phyloP scores from a whole-genome alignment of 306 rosid species.

The Prunus salicina region DNA sequence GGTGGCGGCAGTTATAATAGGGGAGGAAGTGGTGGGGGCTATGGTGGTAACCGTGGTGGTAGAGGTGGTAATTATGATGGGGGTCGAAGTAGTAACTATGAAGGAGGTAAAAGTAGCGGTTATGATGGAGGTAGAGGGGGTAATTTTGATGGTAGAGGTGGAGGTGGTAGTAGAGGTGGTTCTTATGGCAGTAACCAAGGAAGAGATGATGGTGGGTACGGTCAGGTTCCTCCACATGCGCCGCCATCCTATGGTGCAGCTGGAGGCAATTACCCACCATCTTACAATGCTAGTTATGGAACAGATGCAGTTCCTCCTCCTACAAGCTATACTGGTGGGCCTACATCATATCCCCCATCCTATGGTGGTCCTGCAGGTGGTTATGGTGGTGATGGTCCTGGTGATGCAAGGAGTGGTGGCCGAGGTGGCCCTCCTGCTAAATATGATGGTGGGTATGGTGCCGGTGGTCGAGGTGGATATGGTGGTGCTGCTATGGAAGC shows the following conservation, averaged over 20 bases:
- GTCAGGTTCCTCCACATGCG: constrained; percentile 68
- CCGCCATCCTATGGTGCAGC: constrained; percentile 60
- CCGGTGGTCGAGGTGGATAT: constrained; percentile 72
- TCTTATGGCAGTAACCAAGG: constrained; percentile 51
- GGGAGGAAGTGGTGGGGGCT: constrained; percentile 58
- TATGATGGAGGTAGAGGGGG: constrained; percentile 33
- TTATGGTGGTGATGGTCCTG: constrained; percentile 53
- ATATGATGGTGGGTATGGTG: constrained; percentile 45
- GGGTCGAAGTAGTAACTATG: constrained; percentile 41
- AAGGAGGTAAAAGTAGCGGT: constrained; percentile 35
- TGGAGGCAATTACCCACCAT: constrained; percentile 60
- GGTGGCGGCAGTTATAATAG: constrained; percentile 42
- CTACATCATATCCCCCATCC: constrained; percentile 78
- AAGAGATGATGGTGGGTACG: constrained; percentile 72
- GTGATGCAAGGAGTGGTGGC: constrained; percentile 54
- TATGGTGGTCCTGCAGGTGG: constrained; percentile 69
- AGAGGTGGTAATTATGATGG: constrained; percentile 34
- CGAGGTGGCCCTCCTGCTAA: constrained; percentile 59
- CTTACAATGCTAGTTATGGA: constrained; percentile 60
- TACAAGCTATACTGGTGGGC: constrained; percentile 80
- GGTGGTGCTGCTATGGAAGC: constrained; percentile 66
- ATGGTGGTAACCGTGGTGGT: constrained; percentile 45
- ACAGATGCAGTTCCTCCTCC: constrained; percentile 96
- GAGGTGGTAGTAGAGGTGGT: constrained; percentile 73
- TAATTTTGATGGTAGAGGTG: constrained; percentile 48